A percentile compares a stretch with the other conserved stretches of the same genome.
These are phyloP conservation scores for Phytophthora syringae DNA, from an alignment of 352 stramenopile genomes.

Conservation along the genomic window DNA sequence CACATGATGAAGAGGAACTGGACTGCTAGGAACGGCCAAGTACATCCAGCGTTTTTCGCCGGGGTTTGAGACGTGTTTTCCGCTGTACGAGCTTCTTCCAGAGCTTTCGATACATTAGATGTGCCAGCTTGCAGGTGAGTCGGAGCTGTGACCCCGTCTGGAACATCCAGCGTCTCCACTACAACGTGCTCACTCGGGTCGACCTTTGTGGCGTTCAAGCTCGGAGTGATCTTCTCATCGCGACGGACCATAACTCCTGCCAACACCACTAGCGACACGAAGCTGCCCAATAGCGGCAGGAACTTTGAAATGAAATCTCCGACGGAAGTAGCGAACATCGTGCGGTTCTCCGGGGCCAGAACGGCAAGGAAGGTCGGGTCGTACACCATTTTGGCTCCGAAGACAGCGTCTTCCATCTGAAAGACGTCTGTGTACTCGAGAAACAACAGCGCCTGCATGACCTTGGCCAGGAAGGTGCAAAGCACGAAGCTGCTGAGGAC, in stretches of 20 bases:
- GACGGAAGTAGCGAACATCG: slow-evolving; percentile 32
- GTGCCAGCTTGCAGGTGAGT: slow-evolving; percentile 14
- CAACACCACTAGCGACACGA: slow-evolving; percentile 28
- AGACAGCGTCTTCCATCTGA: slow-evolving; percentile 3
- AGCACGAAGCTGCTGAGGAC: slow-evolving; percentile 26
- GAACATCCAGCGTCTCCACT: slow-evolving; percentile 16
- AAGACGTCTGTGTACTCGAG: slow-evolving; percentile 17
- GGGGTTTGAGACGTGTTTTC: background rate
- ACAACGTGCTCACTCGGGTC: slow-evolving; percentile 6
- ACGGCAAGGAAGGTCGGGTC: slow-evolving; percentile 24
- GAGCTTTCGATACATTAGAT: slow-evolving; percentile 14
- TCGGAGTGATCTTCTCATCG: slow-evolving; percentile 24
- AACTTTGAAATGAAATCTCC: slow-evolving; percentile 28
- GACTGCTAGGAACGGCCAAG: slow-evolving; percentile 14
- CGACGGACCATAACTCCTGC: slow-evolving; percentile 18
- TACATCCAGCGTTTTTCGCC: slow-evolving; percentile 1
- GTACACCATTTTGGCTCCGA: slow-evolving; percentile 21
- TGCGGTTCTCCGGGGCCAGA: slow-evolving; percentile 22
- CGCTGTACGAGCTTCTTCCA: slow-evolving; percentile 11
- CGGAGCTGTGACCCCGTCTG: background rate
- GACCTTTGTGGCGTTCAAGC: slow-evolving; percentile 1
- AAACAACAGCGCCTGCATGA: slow-evolving; percentile 19
- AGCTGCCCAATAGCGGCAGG: slow-evolving; percentile 23
- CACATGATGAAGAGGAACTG: slow-evolving; percentile 24
- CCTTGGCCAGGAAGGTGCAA: slow-evolving; percentile 26